phyloP scores from a whole-genome alignment of 164 flowering plant species.

The Aristolochia contorta region DNA sequence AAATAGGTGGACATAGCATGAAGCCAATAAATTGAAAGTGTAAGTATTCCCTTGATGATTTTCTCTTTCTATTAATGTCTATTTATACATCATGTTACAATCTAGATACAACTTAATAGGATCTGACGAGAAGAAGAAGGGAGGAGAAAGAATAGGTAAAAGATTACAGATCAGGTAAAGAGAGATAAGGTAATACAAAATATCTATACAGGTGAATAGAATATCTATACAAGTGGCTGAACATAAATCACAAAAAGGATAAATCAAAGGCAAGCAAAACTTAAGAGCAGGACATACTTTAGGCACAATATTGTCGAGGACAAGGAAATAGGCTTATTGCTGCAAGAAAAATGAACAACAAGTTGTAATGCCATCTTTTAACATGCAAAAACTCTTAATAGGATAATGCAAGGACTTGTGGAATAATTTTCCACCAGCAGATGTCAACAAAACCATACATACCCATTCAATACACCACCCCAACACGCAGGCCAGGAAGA shows the following conservation, averaged over 20 bases:
- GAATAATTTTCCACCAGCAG: neutral
- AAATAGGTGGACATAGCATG: too few species aligned
- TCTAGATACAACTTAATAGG: too few species aligned
- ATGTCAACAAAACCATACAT: slow-evolving; percentile 6
- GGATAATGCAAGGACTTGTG: neutral
- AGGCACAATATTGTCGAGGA: slow-evolving; percentile 96
- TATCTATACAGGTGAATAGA: too few species aligned
- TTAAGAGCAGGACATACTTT: slow-evolving; percentile 33
- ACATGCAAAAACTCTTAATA: slow-evolving; percentile 6
- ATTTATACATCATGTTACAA: too few species aligned
- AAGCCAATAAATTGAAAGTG: neutral
- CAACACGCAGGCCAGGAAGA: slow-evolving; percentile 60
- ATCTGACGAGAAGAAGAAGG: too few species aligned
- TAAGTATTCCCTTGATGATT: too few species aligned
- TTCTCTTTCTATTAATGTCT: too few species aligned
- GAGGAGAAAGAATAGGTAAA: too few species aligned
- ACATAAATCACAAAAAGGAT: neutral
- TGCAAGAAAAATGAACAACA: slow-evolving; percentile 21
- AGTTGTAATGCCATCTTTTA: too few species aligned
- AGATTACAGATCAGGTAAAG: too few species aligned
- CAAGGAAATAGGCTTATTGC: slow-evolving; percentile 96
- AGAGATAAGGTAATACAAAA: too few species aligned
- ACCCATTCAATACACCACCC: slow-evolving; percentile 99
- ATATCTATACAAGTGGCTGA: too few species aligned
- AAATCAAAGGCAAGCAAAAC: neutral